phyloP scores from a whole-genome alignment of 2,329 filamentous ascomycete genomes.

The Polytolypa hystricis region DNA sequence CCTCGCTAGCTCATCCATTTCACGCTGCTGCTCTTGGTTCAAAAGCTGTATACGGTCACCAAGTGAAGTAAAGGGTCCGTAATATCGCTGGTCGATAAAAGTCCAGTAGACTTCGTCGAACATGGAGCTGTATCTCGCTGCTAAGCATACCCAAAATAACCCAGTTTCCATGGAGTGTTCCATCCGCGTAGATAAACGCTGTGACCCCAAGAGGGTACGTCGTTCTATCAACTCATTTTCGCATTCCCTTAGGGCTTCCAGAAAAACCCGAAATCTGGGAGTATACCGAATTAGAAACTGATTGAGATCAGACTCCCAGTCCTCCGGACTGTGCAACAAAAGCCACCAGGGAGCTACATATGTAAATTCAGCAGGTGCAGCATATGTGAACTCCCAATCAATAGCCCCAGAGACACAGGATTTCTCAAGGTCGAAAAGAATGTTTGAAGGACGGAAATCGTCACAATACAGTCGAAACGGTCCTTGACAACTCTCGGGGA shows the following conservation, averaged over 20 bases:
- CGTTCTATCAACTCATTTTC: constrained; percentile 12
- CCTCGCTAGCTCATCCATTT: constrained; percentile 1
- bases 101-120: constrained; percentile 20
- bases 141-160: constrained; percentile 19
- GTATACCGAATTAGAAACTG: constrained; percentile 17
- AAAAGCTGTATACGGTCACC: constrained; percentile 13
- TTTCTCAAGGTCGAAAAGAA: constrained; percentile 15
- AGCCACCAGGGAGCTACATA: constrained; percentile 17
- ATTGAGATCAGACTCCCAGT: constrained; percentile 15
- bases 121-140: constrained; percentile 17
- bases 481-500: constrained; percentile 13
- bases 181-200: constrained; percentile 16
- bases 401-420: constrained; percentile 14
- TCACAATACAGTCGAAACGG: constrained; percentile 18
- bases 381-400: constrained; percentile 22
- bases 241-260: constrained; percentile 14
- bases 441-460: constrained; percentile 19
- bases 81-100: constrained; percentile 14
- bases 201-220: constrained; percentile 8
- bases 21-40: constrained; percentile 7
- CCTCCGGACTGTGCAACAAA: constrained; percentile 13
- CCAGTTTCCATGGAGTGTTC: constrained; percentile 16
- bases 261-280: constrained; percentile 16
- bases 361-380: constrained; percentile 14
- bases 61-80: constrained; percentile 13